These are phyloP conservation scores for Aspergillus nomiae DNA, from an alignment of 2,329 filamentous ascomycete species.

Conservation along the genomic window DNA sequence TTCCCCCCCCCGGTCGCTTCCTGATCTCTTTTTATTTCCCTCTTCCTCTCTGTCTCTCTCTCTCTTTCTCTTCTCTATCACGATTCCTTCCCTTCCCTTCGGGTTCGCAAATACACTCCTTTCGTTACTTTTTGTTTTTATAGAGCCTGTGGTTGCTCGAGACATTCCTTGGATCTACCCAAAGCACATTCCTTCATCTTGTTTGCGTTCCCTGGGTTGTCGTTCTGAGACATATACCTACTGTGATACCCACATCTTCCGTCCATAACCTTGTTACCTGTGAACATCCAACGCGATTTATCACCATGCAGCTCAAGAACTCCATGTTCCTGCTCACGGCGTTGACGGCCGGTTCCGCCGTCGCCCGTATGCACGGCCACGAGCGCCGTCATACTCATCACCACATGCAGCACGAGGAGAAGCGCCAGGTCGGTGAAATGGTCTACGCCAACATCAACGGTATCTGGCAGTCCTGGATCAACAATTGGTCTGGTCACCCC, in stretches of 20 bases:
- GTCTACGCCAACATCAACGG: slow-evolving; percentile 12
- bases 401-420: slow-evolving; percentile 20
- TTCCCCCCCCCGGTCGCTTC: slow-evolving; percentile 5
- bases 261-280: slow-evolving; percentile 7
- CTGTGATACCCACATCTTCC: slow-evolving; percentile 22
- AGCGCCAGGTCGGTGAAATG: slow-evolving; percentile 36
- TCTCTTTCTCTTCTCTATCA: slow-evolving; percentile 7
- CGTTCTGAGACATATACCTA: not conserved
- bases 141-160: not conserved
- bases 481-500: slow-evolving; percentile 34
- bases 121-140: not conserved
- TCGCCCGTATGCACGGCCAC: slow-evolving; percentile 41
- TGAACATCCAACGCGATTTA: not conserved
- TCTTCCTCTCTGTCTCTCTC: slow-evolving; percentile 4
- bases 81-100: not conserved
- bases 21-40: slow-evolving; percentile 8
- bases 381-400: slow-evolving; percentile 40
- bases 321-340: slow-evolving; percentile 39
- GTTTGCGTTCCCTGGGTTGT: slow-evolving; percentile 8
- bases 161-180: slow-evolving; percentile 2
- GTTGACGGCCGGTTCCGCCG: slow-evolving; percentile 38
- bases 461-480: slow-evolving; percentile 32
- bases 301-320: slow-evolving; percentile 43
- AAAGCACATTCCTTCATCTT: not conserved
- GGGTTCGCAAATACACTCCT: slow-evolving; percentile 15